Conservation (phyloP, 2,329 filamentous ascomycete species). For the Fonsecaea multimorphosa region DNA sequence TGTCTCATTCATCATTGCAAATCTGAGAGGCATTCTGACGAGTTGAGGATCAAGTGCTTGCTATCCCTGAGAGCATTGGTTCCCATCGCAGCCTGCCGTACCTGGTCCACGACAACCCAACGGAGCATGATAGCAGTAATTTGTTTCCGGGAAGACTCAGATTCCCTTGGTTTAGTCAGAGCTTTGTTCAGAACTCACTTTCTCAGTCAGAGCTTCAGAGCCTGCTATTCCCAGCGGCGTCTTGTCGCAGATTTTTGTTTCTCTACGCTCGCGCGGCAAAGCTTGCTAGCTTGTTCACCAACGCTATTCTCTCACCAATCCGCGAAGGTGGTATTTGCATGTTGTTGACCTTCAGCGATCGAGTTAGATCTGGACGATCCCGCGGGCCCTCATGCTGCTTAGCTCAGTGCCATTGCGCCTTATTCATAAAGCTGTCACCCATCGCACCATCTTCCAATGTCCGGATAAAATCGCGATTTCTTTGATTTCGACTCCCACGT, state of each 20-base stretch:
- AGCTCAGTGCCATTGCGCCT: constrained; percentile 73
- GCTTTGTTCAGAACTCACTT: background rate
- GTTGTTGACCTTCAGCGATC: background rate
- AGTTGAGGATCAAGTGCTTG: background rate
- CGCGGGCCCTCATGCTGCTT: background rate
- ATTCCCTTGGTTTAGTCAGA: background rate
- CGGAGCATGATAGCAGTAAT: background rate
- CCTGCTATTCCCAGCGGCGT: background rate
- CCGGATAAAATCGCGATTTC: constrained; percentile 86
- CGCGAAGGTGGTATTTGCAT: background rate
- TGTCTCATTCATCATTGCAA: constrained; percentile 3
- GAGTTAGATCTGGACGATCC: background rate
- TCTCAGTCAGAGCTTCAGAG: background rate
- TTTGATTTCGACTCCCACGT: constrained; percentile 71
- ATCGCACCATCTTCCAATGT: constrained; percentile 92
- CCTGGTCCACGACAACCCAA: background rate
- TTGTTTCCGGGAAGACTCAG: background rate
- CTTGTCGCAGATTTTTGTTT: background rate
- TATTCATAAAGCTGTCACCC: constrained; percentile 85
- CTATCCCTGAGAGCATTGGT: background rate
- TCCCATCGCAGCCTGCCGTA: background rate
- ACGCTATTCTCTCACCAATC: background rate
- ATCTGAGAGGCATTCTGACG: background rate
- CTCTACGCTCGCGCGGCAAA: background rate
- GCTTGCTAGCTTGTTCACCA: background rate